A percentile compares a stretch with the other conserved stretches of the same genome.
These are phyloP conservation scores for Ganoderma meredithae DNA, from an alignment of 1,284 basidiomycete genomes.

Conservation along the genomic window DNA sequence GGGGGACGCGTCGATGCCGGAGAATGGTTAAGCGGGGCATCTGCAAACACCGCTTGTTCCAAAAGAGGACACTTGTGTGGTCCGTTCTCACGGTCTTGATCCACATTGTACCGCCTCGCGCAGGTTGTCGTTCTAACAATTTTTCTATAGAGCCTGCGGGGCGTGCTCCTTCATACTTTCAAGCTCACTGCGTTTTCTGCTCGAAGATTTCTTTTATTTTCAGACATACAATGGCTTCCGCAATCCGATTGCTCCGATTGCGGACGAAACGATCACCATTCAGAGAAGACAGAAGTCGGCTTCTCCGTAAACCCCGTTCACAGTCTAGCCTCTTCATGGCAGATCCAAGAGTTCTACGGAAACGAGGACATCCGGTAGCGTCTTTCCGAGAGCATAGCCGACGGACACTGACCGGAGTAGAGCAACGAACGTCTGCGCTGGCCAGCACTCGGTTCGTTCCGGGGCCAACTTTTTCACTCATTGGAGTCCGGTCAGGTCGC, in stretches of 20 bases:
- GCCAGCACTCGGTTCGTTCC: background rate
- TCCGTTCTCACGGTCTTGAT: constrained; percentile 19
- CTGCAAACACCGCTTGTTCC: constrained; percentile 25
- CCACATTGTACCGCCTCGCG: constrained; percentile 22
- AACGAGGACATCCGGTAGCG: background rate
- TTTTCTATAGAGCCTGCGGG: background rate
- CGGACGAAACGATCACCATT: background rate
- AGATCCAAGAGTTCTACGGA: background rate
- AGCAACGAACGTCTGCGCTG: background rate
- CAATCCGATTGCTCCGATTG: background rate
- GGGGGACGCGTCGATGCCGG: constrained; percentile 1
- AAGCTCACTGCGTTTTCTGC: background rate
- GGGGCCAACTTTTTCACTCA: background rate
- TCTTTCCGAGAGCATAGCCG: background rate
- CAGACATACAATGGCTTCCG: too few relatives aligned
- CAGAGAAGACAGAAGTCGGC: background rate
- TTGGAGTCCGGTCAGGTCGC: background rate
- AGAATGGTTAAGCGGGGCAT: constrained; percentile 24
- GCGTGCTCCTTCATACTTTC: background rate
- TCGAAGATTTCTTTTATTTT: too few relatives aligned
- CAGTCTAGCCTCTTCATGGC: background rate
- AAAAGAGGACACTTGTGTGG: constrained; percentile 8
- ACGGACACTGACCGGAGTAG: background rate
- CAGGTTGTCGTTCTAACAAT: constrained; percentile 17
- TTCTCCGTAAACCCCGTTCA: background rate